Conservation (phyloP, 768 basidiomycete species). For the Lactifluus pinguis region DNA sequence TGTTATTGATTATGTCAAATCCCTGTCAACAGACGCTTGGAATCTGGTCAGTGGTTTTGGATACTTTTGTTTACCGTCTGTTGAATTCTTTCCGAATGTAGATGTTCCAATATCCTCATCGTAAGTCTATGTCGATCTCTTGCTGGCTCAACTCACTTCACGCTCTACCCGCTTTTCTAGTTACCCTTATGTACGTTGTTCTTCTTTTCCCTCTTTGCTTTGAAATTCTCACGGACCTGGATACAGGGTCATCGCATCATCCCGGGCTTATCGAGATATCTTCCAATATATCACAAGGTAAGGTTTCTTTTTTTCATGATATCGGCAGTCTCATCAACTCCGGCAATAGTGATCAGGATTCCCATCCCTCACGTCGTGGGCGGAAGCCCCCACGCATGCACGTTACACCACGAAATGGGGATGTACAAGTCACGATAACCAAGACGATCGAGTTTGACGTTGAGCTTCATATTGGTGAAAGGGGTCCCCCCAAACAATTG, state of each 20-base stretch:
- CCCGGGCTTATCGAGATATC: slow-evolving; percentile 17
- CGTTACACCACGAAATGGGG: not conserved
- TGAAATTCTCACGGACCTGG: not conserved
- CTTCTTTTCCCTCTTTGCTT: not conserved
- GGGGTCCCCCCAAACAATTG: not conserved
- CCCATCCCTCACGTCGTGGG: not conserved
- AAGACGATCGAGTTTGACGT: slow-evolving; percentile 17
- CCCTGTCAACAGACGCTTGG: slow-evolving; percentile 9
- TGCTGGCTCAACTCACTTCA: not conserved
- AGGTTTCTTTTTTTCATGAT: not conserved
- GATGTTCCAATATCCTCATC: slow-evolving; percentile 19
- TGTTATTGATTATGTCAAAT: not conserved
- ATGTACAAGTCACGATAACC: slow-evolving; percentile 13
- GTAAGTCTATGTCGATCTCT: not conserved
- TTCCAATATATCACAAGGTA: slow-evolving; percentile 18
- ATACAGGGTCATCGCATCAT: slow-evolving; percentile 12
- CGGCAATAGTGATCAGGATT: slow-evolving; percentile 5
- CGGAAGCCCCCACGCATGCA: slow-evolving; percentile 11
- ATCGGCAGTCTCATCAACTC: not conserved
- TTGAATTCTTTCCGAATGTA: not conserved
- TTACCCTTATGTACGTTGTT: slow-evolving; percentile 9
- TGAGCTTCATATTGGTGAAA: not conserved
- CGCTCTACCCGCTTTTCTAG: not conserved
- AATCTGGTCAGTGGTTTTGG: slow-evolving; percentile 8
- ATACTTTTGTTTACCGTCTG: not conserved